These are phyloP conservation scores for Carex scoparia DNA, from an alignment of 176 grass and related monocot species.

Conservation along the genomic window DNA sequence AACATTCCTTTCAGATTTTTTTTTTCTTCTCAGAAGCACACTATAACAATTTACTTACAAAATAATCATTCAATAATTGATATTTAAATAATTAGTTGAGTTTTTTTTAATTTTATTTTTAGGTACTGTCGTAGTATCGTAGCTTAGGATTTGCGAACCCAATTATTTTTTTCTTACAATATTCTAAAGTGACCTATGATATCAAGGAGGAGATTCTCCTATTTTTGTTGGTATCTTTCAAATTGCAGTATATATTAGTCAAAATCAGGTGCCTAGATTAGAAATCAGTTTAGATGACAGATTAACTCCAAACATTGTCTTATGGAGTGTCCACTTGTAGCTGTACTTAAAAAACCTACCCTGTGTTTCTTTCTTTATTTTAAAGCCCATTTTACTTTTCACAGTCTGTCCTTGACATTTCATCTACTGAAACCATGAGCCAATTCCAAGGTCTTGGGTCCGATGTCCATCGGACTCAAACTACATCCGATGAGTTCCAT, in stretches of 20 bases:
- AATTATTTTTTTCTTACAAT: not conserved
- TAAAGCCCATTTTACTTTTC: not conserved
- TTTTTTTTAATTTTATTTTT: not conserved
- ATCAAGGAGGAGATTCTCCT: not conserved
- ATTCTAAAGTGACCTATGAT: not conserved
- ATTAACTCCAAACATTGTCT: conserved; percentile 2
- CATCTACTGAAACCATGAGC: not conserved
- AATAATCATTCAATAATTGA: not conserved
- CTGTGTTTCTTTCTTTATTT: not conserved
- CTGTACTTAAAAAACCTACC: not conserved
- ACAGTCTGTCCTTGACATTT: not conserved
- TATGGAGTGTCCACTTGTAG: not conserved
- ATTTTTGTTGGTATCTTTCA: not conserved
- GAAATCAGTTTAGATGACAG: conserved; percentile 7
- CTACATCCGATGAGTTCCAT: too few species aligned
- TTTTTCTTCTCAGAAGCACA: not conserved
- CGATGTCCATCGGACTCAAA: too few species aligned
- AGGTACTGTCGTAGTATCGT: not conserved
- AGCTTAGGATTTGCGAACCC: not conserved
- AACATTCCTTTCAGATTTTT: not conserved
- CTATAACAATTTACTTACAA: not conserved
- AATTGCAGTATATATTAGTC: not conserved
- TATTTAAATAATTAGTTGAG: not conserved
- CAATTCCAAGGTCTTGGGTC: too few species aligned
- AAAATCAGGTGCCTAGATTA: not conserved